Percentiles rank a stretch among this genome's conserved stretches.
phyloP scores from a whole-genome alignment of 352 stramenopile species.

The Globisporangium perplexum region DNA sequence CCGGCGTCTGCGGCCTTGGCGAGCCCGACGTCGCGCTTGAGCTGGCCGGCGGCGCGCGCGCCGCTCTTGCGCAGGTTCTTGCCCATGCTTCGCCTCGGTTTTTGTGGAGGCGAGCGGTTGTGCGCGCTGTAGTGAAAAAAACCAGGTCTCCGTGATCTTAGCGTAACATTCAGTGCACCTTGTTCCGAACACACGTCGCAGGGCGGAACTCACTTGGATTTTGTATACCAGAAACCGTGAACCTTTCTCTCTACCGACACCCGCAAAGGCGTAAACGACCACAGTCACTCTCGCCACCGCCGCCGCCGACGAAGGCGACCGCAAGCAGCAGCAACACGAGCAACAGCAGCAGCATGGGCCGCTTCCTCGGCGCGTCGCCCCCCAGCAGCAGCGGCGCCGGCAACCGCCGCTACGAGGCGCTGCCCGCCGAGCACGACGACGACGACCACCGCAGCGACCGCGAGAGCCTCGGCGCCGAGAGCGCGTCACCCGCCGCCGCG shows the following conservation, averaged over 20 bases:
- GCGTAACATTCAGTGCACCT: no score
- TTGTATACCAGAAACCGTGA: no score
- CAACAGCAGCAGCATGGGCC: slow-evolving; percentile 27
- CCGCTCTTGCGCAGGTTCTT: slow-evolving; percentile 1
- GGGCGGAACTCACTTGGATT: no score
- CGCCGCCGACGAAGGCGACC: no score
- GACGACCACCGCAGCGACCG: slow-evolving; percentile 14
- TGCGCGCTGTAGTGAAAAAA: no score
- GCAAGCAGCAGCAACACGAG: background rate
- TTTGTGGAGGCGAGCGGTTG: background rate
- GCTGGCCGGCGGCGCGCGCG: slow-evolving; percentile 5
- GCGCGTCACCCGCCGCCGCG: background rate
- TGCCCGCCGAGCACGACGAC: slow-evolving; percentile 37
- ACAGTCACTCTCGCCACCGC: no score
- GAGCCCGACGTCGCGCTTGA: background rate
- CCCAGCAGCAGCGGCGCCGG: slow-evolving; percentile 21
- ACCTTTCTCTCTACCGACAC: no score
- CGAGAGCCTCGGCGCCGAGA: slow-evolving; percentile 19
- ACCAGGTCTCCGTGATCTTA: no score
- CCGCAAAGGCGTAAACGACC: no score
- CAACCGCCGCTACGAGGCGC: slow-evolving; percentile 47
- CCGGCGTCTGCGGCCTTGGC: background rate
- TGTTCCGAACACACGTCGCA: no score
- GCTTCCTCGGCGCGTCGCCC: slow-evolving; percentile 42
- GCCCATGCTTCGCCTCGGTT: background rate